Evolutionary conservation across 345 rosid genomes (phyloP).

Genomic region (Syzygium oleosum): DNA sequence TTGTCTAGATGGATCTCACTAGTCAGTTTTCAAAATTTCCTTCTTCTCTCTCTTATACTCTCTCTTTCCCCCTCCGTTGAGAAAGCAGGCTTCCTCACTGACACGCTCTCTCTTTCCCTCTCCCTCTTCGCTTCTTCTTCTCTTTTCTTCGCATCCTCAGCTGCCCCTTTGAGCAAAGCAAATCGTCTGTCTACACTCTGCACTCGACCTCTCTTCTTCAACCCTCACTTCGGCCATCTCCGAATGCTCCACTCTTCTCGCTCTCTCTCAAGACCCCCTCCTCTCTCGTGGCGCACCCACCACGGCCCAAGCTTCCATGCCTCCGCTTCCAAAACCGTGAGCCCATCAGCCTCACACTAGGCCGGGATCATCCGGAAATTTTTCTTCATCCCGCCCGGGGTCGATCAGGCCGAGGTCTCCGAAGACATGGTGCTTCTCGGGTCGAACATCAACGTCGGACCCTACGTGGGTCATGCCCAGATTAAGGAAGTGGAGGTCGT

Average conservation of each 20-base stretch:
- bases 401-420: slow-evolving; percentile 48
- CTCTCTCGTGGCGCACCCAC: slow-evolving; percentile 3
- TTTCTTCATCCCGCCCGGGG: slow-evolving; percentile 66
- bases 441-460: slow-evolving; percentile 78
- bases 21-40: background rate
- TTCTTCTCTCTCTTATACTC: no score
- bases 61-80: no score
- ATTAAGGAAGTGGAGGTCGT: slow-evolving; percentile 80
- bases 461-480: slow-evolving; percentile 59
- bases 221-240: background rate
- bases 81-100: slow-evolving; percentile 22
- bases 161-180: background rate
- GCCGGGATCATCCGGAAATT: slow-evolving; percentile 25
- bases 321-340: slow-evolving; percentile 17
- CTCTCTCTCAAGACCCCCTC: background rate
- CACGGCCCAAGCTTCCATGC: slow-evolving; percentile 10
- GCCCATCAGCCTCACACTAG: slow-evolving; percentile 19
- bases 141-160: background rate
- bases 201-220: background rate
- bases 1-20: background rate
- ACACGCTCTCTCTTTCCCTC: no score
- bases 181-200: no score
- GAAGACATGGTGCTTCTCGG: slow-evolving; percentile 72
- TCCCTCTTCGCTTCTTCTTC: background rate
- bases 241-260: background rate